Evolutionary conservation across 75 land plant species (phyloP), one percentile per base, ranked within the genome.

Genomic region (Pseudotsuga menziesii): DNA sequence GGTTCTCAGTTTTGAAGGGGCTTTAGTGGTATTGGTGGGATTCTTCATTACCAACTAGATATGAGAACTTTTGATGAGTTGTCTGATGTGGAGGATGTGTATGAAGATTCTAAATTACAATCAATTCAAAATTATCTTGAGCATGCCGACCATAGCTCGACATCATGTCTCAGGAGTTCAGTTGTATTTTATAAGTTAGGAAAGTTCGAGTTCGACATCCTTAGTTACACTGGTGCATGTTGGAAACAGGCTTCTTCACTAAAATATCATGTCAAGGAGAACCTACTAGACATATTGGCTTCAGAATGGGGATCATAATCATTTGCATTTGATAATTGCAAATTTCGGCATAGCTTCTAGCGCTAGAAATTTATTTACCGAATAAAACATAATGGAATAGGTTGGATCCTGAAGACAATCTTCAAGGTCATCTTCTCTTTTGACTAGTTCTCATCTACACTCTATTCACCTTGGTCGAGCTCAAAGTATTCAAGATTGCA

Each of bases 1-100:
- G 91, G 91, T n/a, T 89, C 91, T 29, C 91, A 89, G 73, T 89
- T 89, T 74, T 89, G 91, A 55, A 78, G 91, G 66, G 91, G 91
- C 4, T 89, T 89, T 88, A 90, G 91, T 67, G 91, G 91, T 22
- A 87, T 89, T 84, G 91, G 91, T 77, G 91, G 91, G 5, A 89
- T 89, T 26, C 79, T 89, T 58, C 91, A 90, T 32, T 88, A 89
- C 60, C 91, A 88, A 83, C 82, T 88, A 44, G 91, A 89, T 59
- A 88, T 89, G 75, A 83, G 91, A 72, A 77, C 90, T 32, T 82
- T 89, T 58, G 91, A 89, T 77, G 91, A 89, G 58, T n/a, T 80
- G 5, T 89, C 91, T 61, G 89, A 87, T 76, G 84, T 76, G 27
- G 90, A 74, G 4, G 90, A 76, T 57, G 86, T 76, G 15, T 88